Conservation (phyloP, 2,329 filamentous ascomycete genomes). For the Aspergillus arachidicola region DNA sequence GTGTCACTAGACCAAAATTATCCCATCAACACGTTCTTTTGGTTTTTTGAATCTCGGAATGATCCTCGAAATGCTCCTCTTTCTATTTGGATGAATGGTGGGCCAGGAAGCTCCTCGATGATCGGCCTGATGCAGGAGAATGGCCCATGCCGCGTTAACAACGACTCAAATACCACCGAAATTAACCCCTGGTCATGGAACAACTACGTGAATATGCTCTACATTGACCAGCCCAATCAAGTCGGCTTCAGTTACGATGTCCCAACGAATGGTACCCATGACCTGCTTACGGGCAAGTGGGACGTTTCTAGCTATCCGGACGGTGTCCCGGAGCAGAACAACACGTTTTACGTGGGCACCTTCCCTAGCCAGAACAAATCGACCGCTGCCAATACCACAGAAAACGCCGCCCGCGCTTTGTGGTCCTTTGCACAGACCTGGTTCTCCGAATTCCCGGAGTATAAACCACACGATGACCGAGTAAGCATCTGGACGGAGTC, state of each 20-base stretch:
- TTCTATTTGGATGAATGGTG: slow-evolving; percentile 65
- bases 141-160: slow-evolving; percentile 56
- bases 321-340: slow-evolving; percentile 48
- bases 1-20: slow-evolving; percentile 52
- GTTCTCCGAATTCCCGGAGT: slow-evolving; percentile 64
- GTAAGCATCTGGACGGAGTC: slow-evolving; percentile 51
- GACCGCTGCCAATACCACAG: slow-evolving; percentile 53
- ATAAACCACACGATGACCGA: slow-evolving; percentile 59
- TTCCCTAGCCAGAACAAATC: slow-evolving; percentile 50
- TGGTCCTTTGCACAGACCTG: slow-evolving; percentile 66
- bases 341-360: slow-evolving; percentile 56
- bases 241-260: slow-evolving; percentile 61
- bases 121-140: slow-evolving; percentile 58
- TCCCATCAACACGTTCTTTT: slow-evolving; percentile 66
- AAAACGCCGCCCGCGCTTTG: slow-evolving; percentile 57
- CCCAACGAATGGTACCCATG: slow-evolving; percentile 43
- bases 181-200: slow-evolving; percentile 66
- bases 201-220: slow-evolving; percentile 67
- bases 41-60: slow-evolving; percentile 63
- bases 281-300: slow-evolving; percentile 30
- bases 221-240: slow-evolving; percentile 67
- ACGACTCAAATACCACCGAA: slow-evolving; percentile 53
- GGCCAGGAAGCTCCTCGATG: slow-evolving; percentile 62
- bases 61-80: slow-evolving; percentile 58
- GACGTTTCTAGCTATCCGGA: slow-evolving; percentile 29